Base-by-base conservation (phyloP, 2,329 filamentous ascomycete species). In the Trichoderma guizhouense region DNA sequence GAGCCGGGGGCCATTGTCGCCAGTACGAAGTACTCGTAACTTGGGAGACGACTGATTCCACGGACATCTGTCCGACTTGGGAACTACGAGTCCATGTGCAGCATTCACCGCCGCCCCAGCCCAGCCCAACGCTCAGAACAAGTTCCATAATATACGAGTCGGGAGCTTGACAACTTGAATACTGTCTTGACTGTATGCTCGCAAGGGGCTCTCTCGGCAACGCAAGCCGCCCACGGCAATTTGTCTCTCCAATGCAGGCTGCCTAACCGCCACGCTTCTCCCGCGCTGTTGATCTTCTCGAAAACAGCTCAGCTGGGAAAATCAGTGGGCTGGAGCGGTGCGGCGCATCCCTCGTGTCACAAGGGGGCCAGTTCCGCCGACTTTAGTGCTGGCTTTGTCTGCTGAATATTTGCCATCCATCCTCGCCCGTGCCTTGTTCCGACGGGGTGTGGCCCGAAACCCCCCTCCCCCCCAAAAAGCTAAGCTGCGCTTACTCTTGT, bases 401-500 rank as follows among this genome's bases (percentile, higher is more conserved):
- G 21, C 39, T 32, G 47, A 53, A 53, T 53, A 53, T 53, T 53
- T 53, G 47, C 47, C 47, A 53, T 53, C 47, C 47, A 53, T 53
- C 47, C 21, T 53, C 47, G 47, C 47, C 47, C 47, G 47, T 53
- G 47, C 47, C 47, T 53, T 53, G 47, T 53, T 53, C 47, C 47
- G 21, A 53, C 47, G 47, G 47, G 47, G 47, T 53, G 47, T 53
- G 47, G 47, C 47, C 21, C 47, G n/a, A 53, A 53, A 24, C 21
- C 32, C 47, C 47, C 64, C 64, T 3, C 21, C 51, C 64, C 58
- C 28, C 57, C 39, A 43, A 30, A 32, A 11, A 39, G 28, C 55
- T 43, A 53, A 55, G 53, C 51, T 67, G 47, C 47, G 63, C 64
- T 67, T 67, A 58, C 51, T 57, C 34, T 43, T 67, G 64, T 53